Evolutionary conservation across 2,329 filamentous ascomycete species (phyloP).

Genomic region (Penicillium sp.): DNA sequence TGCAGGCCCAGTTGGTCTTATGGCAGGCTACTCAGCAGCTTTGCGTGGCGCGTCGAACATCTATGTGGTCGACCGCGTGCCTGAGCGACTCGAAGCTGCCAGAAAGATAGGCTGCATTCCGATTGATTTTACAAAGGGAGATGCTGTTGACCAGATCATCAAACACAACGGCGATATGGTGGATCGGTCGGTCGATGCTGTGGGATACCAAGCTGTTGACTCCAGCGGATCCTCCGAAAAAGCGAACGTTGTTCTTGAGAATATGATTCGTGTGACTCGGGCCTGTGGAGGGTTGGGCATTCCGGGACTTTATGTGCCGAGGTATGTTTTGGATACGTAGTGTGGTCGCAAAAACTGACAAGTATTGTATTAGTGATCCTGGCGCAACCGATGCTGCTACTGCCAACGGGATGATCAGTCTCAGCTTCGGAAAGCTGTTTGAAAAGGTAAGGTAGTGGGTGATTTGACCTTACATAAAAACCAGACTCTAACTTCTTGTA

Average conservation of each 20-base stretch:
- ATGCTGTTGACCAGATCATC: conserved; percentile 61
- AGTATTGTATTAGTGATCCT: conserved; percentile 46
- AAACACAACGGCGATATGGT: conserved; percentile 60
- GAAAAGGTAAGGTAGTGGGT: conserved; percentile 54
- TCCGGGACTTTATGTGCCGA: conserved; percentile 55
- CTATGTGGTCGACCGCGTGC: conserved; percentile 64
- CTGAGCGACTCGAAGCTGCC: conserved; percentile 59
- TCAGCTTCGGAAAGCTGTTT: conserved; percentile 68
- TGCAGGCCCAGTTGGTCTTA: conserved; percentile 64
- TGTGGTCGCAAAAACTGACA: not conserved
- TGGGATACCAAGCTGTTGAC: conserved; percentile 64
- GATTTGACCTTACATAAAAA: not conserved
- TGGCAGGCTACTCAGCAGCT: conserved; percentile 64
- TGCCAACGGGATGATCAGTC: conserved; percentile 63
- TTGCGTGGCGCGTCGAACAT: conserved; percentile 62
- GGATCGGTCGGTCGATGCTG: conserved; percentile 64
- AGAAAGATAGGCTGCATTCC: conserved; percentile 63
- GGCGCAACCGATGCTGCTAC: conserved; percentile 62
- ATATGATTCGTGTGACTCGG: conserved; percentile 63
- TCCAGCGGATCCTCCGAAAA: conserved; percentile 59
- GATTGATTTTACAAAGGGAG: conserved; percentile 60
- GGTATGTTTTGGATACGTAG: no score
- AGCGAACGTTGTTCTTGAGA: conserved; percentile 64
- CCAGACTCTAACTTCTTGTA: conserved; percentile 23
- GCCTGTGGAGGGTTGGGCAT: conserved; percentile 64